Evolutionary conservation across 2,329 filamentous ascomycete species (phyloP).

Genomic region (Bertia moriformis): DNA sequence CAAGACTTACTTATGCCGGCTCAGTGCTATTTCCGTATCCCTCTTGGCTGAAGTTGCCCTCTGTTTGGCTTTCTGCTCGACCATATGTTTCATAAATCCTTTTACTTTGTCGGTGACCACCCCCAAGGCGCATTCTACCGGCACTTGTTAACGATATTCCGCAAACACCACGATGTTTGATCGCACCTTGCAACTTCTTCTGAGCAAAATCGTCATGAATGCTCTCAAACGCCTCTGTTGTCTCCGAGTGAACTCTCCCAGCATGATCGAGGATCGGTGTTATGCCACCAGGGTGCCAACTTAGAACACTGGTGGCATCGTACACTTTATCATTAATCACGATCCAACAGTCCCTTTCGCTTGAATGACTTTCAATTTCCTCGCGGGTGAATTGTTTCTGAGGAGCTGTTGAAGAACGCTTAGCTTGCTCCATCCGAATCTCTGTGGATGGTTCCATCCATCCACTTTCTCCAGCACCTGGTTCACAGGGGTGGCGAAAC

Average conservation of each 20-base stretch:
- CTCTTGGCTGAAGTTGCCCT: slow-evolving; percentile 11
- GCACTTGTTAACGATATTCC: no score
- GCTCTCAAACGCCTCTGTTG: slow-evolving; percentile 29
- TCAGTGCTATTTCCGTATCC: slow-evolving; percentile 16
- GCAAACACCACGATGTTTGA: no score
- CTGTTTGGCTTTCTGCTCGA: slow-evolving; percentile 22
- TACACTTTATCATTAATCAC: slow-evolving; percentile 34
- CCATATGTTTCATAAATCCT: slow-evolving; percentile 27
- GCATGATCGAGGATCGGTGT: slow-evolving; percentile 30
- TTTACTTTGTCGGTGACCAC: slow-evolving; percentile 30
- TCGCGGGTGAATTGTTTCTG: slow-evolving; percentile 34
- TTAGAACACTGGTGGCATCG: slow-evolving; percentile 28
- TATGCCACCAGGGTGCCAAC: slow-evolving; percentile 33
- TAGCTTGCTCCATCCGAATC: slow-evolving; percentile 24
- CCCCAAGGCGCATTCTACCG: slow-evolving; percentile 30
- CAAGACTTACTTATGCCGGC: slow-evolving; percentile 29
- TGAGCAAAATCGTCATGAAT: slow-evolving; percentile 35
- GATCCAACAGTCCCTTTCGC: slow-evolving; percentile 34
- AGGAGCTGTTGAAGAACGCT: slow-evolving; percentile 25
- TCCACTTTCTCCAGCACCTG: slow-evolving; percentile 24
- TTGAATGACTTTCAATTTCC: slow-evolving; percentile 35
- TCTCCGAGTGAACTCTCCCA: slow-evolving; percentile 30
- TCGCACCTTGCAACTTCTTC: slow-evolving; percentile 27
- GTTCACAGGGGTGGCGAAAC: slow-evolving; percentile 30
- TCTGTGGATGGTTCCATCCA: slow-evolving; percentile 34